Base-by-base conservation (phyloP, 768 basidiomycete genomes). In the Rhizopogon vesiculosus region DNA sequence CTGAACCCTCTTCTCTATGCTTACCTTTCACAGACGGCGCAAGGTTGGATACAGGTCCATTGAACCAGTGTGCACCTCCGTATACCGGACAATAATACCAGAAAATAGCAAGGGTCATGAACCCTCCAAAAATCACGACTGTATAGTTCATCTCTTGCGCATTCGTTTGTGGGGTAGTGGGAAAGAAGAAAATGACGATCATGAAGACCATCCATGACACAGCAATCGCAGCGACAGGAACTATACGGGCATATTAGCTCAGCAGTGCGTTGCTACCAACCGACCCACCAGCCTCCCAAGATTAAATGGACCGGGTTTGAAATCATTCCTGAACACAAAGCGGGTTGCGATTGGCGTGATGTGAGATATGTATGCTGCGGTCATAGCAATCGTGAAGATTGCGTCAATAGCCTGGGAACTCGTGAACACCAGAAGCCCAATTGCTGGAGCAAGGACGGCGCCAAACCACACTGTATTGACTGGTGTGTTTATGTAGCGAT, bases 341-440 rank as follows among this genome's bases (percentile, higher is more conserved):
- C 83, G 69, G 5, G 78, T 78, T 13, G 69, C 61, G 53, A 87
- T 85, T 3, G 84, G 84, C 7, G 84, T 79, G 0, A 73, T 65
- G 62, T 83, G 84, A 0, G 81, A 77, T 29, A 78, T 70, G 53
- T 83, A 82, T 19, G 74, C 69, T 8, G 69, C 75, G 0, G 71
- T 70, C 3, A 83, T 69, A 0, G 74, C 72, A 33, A 82, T 70
- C 1, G 77, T 70, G 61, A 86, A 87, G 15, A 85, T 74, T 3
- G 84, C 83, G 53, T 77, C 78, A 62, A 84, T 81, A 0, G 85
- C 85, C 45, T 78, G 72, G 0, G 72, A 61, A 2, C 85, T 84
- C 0, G 83, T 84, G 53, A 88, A 87, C 0, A 76, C 76, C 3
- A 89, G 72, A 13, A 83, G 65, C 2, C 84, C 85, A 4, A 87